Base-by-base conservation (phyloP, 257 asterid genomes). In the Solanum chmielewskii region DNA sequence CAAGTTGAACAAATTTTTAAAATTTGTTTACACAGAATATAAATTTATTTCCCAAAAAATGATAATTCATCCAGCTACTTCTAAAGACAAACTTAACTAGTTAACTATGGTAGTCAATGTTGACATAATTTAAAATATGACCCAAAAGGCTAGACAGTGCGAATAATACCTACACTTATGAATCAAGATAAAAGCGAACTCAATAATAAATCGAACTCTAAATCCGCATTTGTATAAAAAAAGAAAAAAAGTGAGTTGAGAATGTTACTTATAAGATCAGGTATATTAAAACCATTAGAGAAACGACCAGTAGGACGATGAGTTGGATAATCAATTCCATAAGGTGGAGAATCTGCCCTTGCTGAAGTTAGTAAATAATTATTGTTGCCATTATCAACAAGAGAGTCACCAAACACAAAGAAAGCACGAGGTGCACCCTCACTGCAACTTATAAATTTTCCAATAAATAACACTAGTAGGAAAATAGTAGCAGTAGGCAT, bases 261-360 rank as follows among this genome's bases (percentile, higher is more conserved):
- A 44, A 27, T 52, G 85, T 80, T 89, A 95, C 98, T 95, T 74
- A 95, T 94, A 82, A 95, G 93, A 91, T 95, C 98, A 29, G 98
- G 98, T 71, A 95, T 86, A 89, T 94, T 95, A 84, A 83, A 93
- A 56, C 98, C 98, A 39, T 95, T 95, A 20, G 95, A 94, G 85
- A 95, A 94, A 9, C 98, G 93, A 64, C 98, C 98, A 1, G 98
- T 95, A 73, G 98, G 93, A 15, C 92, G 94, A 86, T 91, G 98
- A 31, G 95, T 90, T 1, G 97, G 98, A 35, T 90, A 95, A 89
- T 95, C 98, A 59, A 95, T 89, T 87, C 98, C 98, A 42, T 94
- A 95, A 25, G 98, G 98, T 4, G 96, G 96, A 41, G 95, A 89
- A 86, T 95, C 98, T 3, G 98, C 98, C 89, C 98, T 87, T 1